A percentile compares a stretch with the other conserved stretches of the same genome.
Evolutionary conservation across 129 eudicot genomes (phyloP).

Genomic region (Heracleum sosnowskyi): DNA sequence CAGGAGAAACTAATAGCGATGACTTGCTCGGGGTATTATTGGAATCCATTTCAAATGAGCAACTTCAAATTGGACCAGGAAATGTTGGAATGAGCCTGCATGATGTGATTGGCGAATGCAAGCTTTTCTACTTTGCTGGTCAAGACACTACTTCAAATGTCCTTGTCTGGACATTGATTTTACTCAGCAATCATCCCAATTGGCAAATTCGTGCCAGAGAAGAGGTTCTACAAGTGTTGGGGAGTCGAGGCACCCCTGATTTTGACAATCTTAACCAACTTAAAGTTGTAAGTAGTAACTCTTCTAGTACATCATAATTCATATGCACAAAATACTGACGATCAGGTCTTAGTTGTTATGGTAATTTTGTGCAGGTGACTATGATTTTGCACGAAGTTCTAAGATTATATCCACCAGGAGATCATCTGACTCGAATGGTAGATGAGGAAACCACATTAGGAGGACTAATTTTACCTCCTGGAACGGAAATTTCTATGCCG

Average conservation of each 20-base stretch:
- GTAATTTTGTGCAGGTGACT: neutral
- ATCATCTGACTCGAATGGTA: neutral
- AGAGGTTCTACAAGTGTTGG: neutral
- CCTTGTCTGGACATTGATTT: constrained; percentile 2
- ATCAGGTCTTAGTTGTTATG: neutral
- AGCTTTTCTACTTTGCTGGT: constrained; percentile 9
- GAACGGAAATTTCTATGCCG: neutral
- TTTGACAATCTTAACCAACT: neutral
- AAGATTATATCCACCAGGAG: neutral
- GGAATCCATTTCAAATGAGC: constrained; percentile 3
- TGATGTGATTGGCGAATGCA: constrained; percentile 4
- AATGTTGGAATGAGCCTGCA: constrained; percentile 2
- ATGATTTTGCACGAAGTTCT: neutral
- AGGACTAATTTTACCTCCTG: neutral
- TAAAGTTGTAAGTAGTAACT: neutral
- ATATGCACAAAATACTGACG: neutral
- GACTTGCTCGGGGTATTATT: constrained; percentile 1
- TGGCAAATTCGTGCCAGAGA: constrained; percentile 8
- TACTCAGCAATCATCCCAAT: neutral
- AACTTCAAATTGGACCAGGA: neutral
- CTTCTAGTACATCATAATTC: neutral
- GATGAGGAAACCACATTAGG: neutral
- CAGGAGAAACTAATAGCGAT: neutral
- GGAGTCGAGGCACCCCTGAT: neutral
- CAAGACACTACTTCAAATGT: constrained; percentile 3